phyloP scores from a whole-genome alignment of 495 filamentous ascomycete species.

The Copromyces sp. region DNA sequence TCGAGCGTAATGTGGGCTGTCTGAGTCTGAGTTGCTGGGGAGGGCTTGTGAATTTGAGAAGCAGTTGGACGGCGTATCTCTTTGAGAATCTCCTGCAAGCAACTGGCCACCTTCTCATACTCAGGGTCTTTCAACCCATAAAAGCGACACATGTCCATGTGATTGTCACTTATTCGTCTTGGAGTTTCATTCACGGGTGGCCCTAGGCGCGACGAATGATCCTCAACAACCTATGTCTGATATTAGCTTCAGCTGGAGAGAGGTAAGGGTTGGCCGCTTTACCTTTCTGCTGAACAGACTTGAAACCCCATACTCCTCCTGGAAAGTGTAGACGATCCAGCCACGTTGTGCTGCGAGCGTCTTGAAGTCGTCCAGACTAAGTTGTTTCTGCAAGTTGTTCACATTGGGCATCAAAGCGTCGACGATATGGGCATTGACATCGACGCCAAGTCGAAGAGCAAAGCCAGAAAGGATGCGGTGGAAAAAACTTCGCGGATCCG shows the following conservation, averaged over 20 bases:
- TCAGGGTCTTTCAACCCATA: neutral
- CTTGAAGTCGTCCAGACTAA: neutral
- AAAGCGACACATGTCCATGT: constrained; percentile 6
- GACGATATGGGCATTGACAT: neutral
- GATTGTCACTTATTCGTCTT: neutral
- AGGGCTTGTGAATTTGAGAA: no score
- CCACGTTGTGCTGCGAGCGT: neutral
- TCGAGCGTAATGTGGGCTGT: no score
- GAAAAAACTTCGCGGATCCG: neutral
- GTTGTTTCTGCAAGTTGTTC: neutral
- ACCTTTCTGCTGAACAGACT: neutral
- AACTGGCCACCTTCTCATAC: constrained; percentile 1
- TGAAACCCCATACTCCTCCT: neutral
- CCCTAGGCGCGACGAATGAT: neutral
- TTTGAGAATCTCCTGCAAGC: neutral
- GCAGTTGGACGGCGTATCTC: neutral
- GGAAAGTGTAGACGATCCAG: neutral
- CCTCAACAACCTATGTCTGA: neutral
- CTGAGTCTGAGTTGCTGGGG: no score
- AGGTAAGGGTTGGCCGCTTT: no score
- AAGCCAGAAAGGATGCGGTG: neutral
- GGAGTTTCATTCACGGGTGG: neutral
- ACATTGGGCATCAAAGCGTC: neutral
- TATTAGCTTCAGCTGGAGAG: neutral
- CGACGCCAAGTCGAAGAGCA: neutral